Evolutionary conservation across 306 rosid genomes (phyloP).

Genomic region (Rosa rugosa): DNA sequence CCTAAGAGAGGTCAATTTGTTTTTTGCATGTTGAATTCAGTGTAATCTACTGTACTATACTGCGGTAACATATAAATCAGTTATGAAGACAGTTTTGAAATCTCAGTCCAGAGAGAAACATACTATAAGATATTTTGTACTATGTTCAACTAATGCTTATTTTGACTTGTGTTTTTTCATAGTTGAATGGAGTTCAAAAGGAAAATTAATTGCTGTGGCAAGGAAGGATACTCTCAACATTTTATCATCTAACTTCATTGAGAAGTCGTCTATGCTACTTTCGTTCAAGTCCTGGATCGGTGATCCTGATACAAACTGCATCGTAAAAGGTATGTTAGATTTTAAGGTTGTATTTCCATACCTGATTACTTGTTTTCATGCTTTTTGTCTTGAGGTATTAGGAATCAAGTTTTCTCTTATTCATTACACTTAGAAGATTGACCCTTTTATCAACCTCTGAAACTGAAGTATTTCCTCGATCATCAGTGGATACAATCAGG

Average conservation of each 20-base stretch:
- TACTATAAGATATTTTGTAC: background rate
- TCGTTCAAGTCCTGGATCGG: slow-evolving; percentile 45
- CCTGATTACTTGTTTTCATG: background rate
- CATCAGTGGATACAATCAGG: slow-evolving; percentile 85
- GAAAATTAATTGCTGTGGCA: slow-evolving; percentile 74
- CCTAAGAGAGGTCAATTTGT: background rate
- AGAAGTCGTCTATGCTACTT: slow-evolving; percentile 48
- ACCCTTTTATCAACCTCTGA: slow-evolving; percentile 22
- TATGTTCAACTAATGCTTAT: slow-evolving; percentile 9
- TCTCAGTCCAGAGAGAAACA: background rate
- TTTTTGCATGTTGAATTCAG: background rate
- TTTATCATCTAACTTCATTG: slow-evolving; percentile 64
- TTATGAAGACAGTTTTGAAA: background rate
- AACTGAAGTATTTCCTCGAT: slow-evolving; percentile 35
- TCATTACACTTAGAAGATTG: slow-evolving; percentile 4
- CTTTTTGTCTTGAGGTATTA: background rate
- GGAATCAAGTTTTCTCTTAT: background rate
- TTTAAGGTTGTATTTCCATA: background rate
- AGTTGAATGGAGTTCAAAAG: slow-evolving; percentile 79
- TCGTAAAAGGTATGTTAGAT: slow-evolving; percentile 50
- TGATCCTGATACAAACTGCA: slow-evolving; percentile 39
- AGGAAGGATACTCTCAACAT: slow-evolving; percentile 57
- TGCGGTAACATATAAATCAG: background rate
- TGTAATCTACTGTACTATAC: background rate
- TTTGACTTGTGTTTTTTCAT: slow-evolving; percentile 26